phyloP scores from a whole-genome alignment of 257 asterid genomes.

The Perilla frutescens region DNA sequence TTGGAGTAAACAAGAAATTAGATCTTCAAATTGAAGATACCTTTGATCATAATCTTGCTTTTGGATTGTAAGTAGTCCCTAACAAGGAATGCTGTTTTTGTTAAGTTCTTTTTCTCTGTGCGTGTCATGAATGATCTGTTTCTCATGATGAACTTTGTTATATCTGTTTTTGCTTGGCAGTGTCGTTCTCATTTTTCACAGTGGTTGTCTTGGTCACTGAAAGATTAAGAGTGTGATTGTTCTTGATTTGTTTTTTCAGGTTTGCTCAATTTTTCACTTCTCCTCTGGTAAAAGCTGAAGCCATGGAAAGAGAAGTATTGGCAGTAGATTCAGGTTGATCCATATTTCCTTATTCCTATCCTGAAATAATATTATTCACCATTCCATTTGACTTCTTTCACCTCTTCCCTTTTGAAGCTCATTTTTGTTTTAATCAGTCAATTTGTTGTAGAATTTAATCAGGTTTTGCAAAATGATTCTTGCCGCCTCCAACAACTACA shows the following conservation, averaged over 20 bases:
- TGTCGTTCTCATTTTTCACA: conserved; percentile 4
- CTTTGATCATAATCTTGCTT: conserved; percentile 20
- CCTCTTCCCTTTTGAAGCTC: conserved; percentile 35
- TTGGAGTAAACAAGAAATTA: neutral
- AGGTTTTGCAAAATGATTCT: conserved; percentile 83
- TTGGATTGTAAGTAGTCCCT: neutral
- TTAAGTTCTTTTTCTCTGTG: neutral
- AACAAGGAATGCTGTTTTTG: conserved; percentile 17
- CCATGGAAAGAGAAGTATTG: conserved; percentile 95
- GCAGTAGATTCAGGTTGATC: conserved; percentile 95
- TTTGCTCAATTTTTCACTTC: conserved; percentile 91
- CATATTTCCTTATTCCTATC: conserved; percentile 22
- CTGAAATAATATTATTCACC: conserved; percentile 6
- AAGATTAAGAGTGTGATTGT: conserved; percentile 29
- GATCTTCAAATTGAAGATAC: conserved; percentile 20
- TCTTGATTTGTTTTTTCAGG: conserved; percentile 53
- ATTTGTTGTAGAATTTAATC: conserved; percentile 78
- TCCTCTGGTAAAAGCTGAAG: conserved; percentile 92
- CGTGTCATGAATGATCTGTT: neutral
- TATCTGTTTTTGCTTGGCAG: conserved; percentile 1
- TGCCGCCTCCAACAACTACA: conserved; percentile 90
- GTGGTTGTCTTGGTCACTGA: conserved; percentile 16
- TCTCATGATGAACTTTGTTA: conserved; percentile 8
- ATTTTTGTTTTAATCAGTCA: conserved; percentile 24
- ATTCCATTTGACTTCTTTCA: neutral